These are phyloP conservation scores for Diversispora epigaea DNA, from an alignment of 192 early-diverging fungal species.

Conservation along the genomic window DNA sequence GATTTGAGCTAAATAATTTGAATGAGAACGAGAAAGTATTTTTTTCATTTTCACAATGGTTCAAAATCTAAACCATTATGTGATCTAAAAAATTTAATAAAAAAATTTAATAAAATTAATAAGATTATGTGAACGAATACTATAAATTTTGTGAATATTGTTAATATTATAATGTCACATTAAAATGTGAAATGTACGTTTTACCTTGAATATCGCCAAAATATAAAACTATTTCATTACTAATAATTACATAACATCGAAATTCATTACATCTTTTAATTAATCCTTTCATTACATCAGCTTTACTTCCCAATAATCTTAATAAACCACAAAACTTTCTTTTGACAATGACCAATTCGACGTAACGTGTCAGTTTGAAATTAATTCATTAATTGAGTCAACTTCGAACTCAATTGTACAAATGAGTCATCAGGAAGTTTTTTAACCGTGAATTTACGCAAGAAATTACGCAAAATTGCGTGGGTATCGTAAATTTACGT, in stretches of 20 bases:
- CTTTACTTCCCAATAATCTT: constrained; percentile 67
- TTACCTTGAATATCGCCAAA: constrained; percentile 72
- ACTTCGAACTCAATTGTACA: constrained; percentile 91
- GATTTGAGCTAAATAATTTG: constrained; percentile 75
- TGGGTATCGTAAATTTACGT: too few species aligned
- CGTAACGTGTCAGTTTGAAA: constrained; percentile 77
- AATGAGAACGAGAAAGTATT: constrained; percentile 65
- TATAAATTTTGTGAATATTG: background rate
- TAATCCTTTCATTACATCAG: constrained; percentile 72
- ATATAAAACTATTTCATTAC: constrained; percentile 68
- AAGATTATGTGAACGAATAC: too few species aligned
- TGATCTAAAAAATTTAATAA: constrained; percentile 52
- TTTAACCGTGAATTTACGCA: too few species aligned
- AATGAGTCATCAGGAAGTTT: too few species aligned
- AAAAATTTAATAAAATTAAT: background rate
- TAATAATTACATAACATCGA: constrained; percentile 39
- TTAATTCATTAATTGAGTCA: constrained; percentile 91
- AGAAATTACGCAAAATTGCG: too few species aligned
- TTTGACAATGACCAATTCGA: constrained; percentile 70
- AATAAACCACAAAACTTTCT: constrained; percentile 70
- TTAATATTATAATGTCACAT: background rate
- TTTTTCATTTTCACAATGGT: constrained; percentile 79
- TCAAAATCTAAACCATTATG: constrained; percentile 74
- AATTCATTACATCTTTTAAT: constrained; percentile 67
- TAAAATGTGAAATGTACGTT: background rate